Evolutionary conservation across 129 eudicot genomes (phyloP), one percentile per base, ranked within the genome.

Genomic region (Tanacetum coccineum): DNA sequence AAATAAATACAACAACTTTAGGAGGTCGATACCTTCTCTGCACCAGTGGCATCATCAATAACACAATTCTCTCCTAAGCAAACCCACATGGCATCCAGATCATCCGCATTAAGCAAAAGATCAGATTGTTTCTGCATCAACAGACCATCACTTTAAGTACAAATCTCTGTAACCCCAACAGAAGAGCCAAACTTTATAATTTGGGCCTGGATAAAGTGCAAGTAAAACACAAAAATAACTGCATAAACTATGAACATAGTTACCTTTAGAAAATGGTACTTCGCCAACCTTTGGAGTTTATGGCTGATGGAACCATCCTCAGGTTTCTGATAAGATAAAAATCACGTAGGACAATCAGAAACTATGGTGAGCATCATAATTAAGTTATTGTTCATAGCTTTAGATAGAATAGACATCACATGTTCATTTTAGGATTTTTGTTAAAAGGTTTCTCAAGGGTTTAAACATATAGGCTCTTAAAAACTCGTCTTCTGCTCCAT

Each of bases 41-140:
- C 98, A 64, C 98, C 96, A 67, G 95, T 93, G 66, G 92, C 92
- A 82, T 93, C 98, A 84, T 93, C 98, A 74, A 88, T 93, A 32
- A 93, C 98, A 74, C 98, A 93, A 78, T 93, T 93, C 68, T 93
- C 98, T 75, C 98, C 82, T 57, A 93, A 81, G 85, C 96, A 93
- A 45, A 93, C 95, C 98, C 98, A 93, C 98, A 93, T 93, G 26
- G 98, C 95, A 84, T 93, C 98, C 83, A 93, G 78, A 80, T 93
- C 98, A 74, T 93, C 98, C 70, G 98, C 98, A 74, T 88, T 93
- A 46, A 93, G 89, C 88, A 93, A 81, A 36, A 78, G 91, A 80
- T 93, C 98, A 66, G 98, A 88, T 88, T 93, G 98, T 67, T 86
- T 93, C 98, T 93, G 90, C 76, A 70, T n/a, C 60, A 74, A 65